A percentile compares a stretch with the other conserved stretches of the same genome.
phyloP scores from a whole-genome alignment of 2,329 filamentous ascomycete genomes.

The Venturiaceae sp. region DNA sequence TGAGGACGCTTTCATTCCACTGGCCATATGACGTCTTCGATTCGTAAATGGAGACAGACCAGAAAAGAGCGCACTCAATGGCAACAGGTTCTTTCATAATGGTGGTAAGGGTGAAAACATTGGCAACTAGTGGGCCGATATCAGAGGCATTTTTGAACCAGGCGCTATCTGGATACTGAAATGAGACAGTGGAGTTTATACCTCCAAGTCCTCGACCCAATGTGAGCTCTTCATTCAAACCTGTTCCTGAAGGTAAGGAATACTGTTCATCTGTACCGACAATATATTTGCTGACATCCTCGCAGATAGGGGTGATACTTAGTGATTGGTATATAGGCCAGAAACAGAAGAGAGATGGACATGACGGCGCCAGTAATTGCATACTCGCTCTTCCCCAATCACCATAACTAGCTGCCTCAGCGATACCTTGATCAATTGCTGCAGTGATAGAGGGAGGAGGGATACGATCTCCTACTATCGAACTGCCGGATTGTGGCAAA shows the following conservation, averaged over 20 bases:
- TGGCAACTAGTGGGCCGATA: background rate
- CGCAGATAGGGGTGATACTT: background rate
- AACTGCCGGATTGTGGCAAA: background rate
- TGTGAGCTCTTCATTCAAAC: background rate
- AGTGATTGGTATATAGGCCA: background rate
- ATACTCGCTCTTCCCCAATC: background rate
- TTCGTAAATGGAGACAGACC: background rate
- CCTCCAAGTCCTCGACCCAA: background rate
- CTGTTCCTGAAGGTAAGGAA: background rate
- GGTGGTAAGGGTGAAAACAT: background rate
- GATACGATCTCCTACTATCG: background rate
- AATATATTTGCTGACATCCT: background rate
- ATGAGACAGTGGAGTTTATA: background rate
- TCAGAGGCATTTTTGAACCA: background rate
- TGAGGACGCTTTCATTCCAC: background rate
- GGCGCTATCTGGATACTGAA: background rate
- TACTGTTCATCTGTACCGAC: background rate
- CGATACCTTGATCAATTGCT: background rate
- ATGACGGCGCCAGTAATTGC: background rate
- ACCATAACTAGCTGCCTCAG: background rate
- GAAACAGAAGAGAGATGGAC: background rate
- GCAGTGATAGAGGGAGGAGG: background rate
- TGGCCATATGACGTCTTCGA: background rate
- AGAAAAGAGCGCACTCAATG: background rate
- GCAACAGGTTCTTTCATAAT: background rate